phyloP scores from a whole-genome alignment of 2,329 filamentous ascomycete genomes.

The Aspergillus jensenii region DNA sequence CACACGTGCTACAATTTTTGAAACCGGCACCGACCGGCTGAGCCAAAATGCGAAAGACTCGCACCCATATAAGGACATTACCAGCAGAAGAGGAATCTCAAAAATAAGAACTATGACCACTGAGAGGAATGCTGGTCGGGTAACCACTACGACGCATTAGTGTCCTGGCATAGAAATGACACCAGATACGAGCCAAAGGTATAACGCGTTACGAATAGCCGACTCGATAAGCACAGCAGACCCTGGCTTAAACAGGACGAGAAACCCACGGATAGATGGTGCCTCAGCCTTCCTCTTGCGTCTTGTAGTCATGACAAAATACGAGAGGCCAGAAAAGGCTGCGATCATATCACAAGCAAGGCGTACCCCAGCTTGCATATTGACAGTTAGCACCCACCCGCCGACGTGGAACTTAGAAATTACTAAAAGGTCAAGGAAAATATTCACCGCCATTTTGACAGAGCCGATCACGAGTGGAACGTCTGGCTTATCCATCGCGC shows the following conservation, averaged over 20 bases:
- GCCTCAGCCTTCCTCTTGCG: neutral
- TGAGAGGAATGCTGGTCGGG: conserved; percentile 56
- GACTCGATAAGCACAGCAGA: conserved; percentile 63
- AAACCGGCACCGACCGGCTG: conserved; percentile 57
- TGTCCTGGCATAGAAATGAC: conserved; percentile 63
- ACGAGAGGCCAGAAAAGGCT: conserved; percentile 56
- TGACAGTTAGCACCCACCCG: conserved; percentile 24
- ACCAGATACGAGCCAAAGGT: conserved; percentile 67
- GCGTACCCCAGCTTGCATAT: conserved; percentile 64
- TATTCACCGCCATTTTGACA: conserved; percentile 62
- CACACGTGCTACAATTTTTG: conserved; percentile 64
- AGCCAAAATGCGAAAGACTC: conserved; percentile 63
- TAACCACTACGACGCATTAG: conserved; percentile 61
- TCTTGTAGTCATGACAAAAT: conserved; percentile 50
- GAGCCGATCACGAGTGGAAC: conserved; percentile 66
- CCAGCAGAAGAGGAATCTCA: conserved; percentile 63
- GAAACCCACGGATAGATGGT: conserved; percentile 38
- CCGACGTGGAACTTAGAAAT: conserved; percentile 54
- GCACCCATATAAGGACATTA: conserved; percentile 61
- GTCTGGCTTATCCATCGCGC: conserved; percentile 68
- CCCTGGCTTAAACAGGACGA: conserved; percentile 57
- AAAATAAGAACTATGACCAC: conserved; percentile 37
- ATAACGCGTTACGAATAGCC: conserved; percentile 65
- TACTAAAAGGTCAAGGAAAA: too few species aligned
- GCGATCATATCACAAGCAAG: conserved; percentile 61